Percentiles rank a stretch among this genome's conserved stretches.
Evolutionary conservation across 768 basidiomycete genomes (phyloP).

Genomic region (Candolleomyces aberdarensis): DNA sequence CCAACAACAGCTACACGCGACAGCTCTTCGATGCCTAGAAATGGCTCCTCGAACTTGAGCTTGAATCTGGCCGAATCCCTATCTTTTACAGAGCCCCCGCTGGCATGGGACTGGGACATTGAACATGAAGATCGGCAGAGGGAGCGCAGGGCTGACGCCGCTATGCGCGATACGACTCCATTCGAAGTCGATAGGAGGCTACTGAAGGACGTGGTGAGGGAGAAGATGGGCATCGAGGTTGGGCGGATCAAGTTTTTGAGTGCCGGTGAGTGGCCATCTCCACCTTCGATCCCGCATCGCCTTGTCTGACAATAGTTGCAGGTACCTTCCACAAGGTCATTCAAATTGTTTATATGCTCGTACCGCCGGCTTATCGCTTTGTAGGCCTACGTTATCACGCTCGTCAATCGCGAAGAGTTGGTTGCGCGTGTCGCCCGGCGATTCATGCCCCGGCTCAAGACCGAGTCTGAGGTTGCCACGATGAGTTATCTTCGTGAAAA

Average conservation of each 20-base stretch:
- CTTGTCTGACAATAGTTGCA: slow-evolving; percentile 20
- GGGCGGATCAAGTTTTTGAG: slow-evolving; percentile 71
- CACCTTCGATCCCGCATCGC: slow-evolving; percentile 1
- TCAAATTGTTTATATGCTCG: not conserved
- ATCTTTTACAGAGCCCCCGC: slow-evolving; percentile 17
- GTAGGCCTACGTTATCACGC: slow-evolving; percentile 75
- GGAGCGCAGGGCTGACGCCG: slow-evolving; percentile 63
- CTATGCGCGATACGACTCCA: slow-evolving; percentile 57
- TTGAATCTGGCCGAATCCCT: slow-evolving; percentile 4
- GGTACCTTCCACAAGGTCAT: slow-evolving; percentile 83
- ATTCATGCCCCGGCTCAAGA: slow-evolving; percentile 85
- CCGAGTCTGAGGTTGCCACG: slow-evolving; percentile 84
- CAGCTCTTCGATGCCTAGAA: not conserved
- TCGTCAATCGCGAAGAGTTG: slow-evolving; percentile 56
- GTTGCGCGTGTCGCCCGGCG: slow-evolving; percentile 81
- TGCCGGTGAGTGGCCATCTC: slow-evolving; percentile 55
- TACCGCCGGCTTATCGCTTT: not conserved
- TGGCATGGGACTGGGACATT: slow-evolving; percentile 69
- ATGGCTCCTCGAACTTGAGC: not conserved
- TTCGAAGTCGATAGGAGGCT: slow-evolving; percentile 76
- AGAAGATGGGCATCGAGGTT: slow-evolving; percentile 64
- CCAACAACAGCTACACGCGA: not conserved
- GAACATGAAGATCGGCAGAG: slow-evolving; percentile 69
- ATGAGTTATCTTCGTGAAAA: slow-evolving; percentile 74
- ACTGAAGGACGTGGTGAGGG: slow-evolving; percentile 73